A percentile compares a stretch with the other conserved stretches of the same genome.
Evolutionary conservation across 352 stramenopile genomes (phyloP).

Genomic region (Phytopythium kandeliae): DNA sequence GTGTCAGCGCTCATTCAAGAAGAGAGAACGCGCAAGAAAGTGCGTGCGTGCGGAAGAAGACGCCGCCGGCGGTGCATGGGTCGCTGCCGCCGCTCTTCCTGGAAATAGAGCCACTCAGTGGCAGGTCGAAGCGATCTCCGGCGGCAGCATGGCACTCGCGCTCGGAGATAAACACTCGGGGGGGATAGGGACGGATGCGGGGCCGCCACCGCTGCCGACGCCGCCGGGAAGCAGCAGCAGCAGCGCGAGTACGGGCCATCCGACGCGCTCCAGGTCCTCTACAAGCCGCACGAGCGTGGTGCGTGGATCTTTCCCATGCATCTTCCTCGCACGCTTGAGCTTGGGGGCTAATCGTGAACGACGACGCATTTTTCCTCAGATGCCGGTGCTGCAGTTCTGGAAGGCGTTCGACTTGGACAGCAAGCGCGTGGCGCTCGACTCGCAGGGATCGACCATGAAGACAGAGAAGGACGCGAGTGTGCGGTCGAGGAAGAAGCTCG

Average conservation of each 20-base stretch:
- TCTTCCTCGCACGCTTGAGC: not conserved
- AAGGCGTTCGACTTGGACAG: conserved; percentile 85
- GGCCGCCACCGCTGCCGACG: conserved; percentile 1
- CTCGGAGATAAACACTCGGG: not conserved
- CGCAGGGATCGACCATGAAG: conserved; percentile 75
- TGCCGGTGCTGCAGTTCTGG: conserved; percentile 77
- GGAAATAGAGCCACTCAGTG: not conserved
- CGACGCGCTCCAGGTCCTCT: conserved; percentile 7
- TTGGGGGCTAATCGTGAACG: no score
- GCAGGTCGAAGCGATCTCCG: not conserved
- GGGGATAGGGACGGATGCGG: not conserved
- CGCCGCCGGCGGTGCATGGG: not conserved
- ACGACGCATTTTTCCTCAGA: conserved; percentile 8
- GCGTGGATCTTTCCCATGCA: not conserved
- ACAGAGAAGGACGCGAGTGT: conserved; percentile 79
- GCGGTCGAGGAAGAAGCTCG: conserved; percentile 78
- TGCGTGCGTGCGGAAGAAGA: not conserved
- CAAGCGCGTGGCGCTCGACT: conserved; percentile 74
- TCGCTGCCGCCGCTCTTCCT: not conserved
- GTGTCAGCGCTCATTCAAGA: not conserved
- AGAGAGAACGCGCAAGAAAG: not conserved
- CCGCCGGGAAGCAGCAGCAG: conserved; percentile 14
- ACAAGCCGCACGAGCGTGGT: conserved; percentile 21
- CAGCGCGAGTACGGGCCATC: conserved; percentile 1
- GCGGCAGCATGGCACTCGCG: not conserved